These are phyloP conservation scores for Calocybe gangraenosa DNA, from an alignment of 768 basidiomycete species.

Conservation along the genomic window DNA sequence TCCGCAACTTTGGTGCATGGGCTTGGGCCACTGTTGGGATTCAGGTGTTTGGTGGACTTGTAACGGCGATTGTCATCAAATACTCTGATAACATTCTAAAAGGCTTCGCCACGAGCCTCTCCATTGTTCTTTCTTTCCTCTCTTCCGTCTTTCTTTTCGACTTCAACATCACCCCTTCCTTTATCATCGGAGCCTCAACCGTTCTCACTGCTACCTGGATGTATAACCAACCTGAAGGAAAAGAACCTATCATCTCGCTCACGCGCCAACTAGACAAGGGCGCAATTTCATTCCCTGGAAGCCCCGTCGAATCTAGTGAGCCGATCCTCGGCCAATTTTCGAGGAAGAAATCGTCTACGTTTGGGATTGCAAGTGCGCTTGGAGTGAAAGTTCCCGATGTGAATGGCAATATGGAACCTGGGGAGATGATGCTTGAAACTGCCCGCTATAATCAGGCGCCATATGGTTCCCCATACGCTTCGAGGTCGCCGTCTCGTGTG, in stretches of 20 bases:
- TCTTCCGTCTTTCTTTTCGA: constrained; percentile 90
- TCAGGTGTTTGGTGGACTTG: constrained; percentile 89
- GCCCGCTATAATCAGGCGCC: constrained; percentile 33
- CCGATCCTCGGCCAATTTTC: constrained; percentile 61
- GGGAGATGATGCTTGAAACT: constrained; percentile 28
- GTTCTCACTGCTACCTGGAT: constrained; percentile 90
- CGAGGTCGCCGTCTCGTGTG: constrained; percentile 26
- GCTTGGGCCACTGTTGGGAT: constrained; percentile 91
- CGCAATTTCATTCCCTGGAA: constrained; percentile 23
- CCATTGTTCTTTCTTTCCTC: constrained; percentile 93
- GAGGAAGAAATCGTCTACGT: constrained; percentile 36
- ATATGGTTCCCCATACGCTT: constrained; percentile 39
- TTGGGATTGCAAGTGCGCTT: constrained; percentile 50
- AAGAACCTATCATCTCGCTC: constrained; percentile 25
- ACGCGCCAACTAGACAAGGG: constrained; percentile 22
- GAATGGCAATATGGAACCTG: constrained; percentile 4
- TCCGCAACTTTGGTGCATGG: constrained; percentile 89
- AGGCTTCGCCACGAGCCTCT: constrained; percentile 94
- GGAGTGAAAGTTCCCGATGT: constrained; percentile 26
- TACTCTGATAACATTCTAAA: constrained; percentile 95
- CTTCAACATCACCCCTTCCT: constrained; percentile 82
- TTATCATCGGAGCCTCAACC: constrained; percentile 80
- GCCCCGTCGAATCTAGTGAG: constrained; percentile 41
- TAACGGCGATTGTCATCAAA: constrained; percentile 96
- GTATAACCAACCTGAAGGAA: constrained; percentile 76